Conservation (phyloP, 441 rosid genomes). For the Pelargonium hybrid region DNA sequence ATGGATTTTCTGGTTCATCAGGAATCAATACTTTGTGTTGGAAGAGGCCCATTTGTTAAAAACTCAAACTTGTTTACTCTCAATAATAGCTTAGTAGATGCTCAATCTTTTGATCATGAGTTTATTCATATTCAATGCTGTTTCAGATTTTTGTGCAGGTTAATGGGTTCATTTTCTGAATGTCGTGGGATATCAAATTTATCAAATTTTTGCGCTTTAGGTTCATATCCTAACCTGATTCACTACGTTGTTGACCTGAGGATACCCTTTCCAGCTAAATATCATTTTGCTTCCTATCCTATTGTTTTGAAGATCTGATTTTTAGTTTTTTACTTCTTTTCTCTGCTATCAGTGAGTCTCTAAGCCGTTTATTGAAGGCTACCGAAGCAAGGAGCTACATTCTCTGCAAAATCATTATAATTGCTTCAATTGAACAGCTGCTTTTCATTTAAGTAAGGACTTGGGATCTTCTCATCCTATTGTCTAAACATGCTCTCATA, state of each 20-base stretch:
- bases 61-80: conserved; percentile 13
- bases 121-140: conserved; percentile 13
- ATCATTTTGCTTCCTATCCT: background rate
- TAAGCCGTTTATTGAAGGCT: conserved; percentile 16
- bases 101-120: background rate
- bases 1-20: conserved; percentile 1
- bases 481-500: conserved; percentile 3
- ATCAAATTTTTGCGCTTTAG: background rate
- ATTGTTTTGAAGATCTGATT: conserved; percentile 12
- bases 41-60: conserved; percentile 27
- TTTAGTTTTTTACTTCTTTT: conserved; percentile 17
- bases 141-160: conserved; percentile 6
- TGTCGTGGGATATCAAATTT: background rate
- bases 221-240: background rate
- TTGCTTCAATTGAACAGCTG: conserved; percentile 24
- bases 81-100: background rate
- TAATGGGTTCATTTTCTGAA: conserved; percentile 2
- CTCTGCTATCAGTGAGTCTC: conserved; percentile 10
- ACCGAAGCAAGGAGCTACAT: conserved; percentile 15
- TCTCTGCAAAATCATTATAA: conserved; percentile 15
- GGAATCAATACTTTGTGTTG: conserved; percentile 13
- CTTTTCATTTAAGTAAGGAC: conserved; percentile 1
- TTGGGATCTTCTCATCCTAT: conserved; percentile 6
- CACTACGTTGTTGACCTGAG: background rate
- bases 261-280: background rate